Base-by-base conservation (phyloP, 805 yeast species). In the Wickerhamomyces rabaulensis region DNA sequence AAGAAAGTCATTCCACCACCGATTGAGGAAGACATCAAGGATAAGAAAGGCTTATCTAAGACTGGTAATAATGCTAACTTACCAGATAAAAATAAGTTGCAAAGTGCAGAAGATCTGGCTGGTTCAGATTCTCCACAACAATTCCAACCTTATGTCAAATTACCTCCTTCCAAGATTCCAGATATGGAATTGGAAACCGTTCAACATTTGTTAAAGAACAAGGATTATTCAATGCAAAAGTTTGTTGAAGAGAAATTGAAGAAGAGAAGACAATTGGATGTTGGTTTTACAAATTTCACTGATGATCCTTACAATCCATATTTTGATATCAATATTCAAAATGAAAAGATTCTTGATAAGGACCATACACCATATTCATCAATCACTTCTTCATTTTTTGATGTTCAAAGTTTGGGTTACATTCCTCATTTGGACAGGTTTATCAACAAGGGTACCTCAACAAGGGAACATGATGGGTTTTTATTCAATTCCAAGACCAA, bases 121-220 rank as follows among this genome's bases (percentile, higher is more conserved):
- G 57, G 56, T 29, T 42, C 58, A 48, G 57, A 59, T 41, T 38
- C 58, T 27, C 57, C 62, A 44, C 58, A 58, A 52, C 52, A 61
- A 53, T 55, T 60, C 54, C 92, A 87, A 60, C 90, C 95, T 21
- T 87, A 90, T 68, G 95, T 89, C 55, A 84, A 86, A 57, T 65
- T 89, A 36, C 96, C 97, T 3, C 84, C 94, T 35, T 86, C 96
- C 2, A 87, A 89, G 65, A 87, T 92, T 52, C 97, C 98, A 15
- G 97, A 92, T 65, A 76, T 91, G 75, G 95, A 89, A 41, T 71
- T 92, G 50, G 83, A 86, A 21, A 87, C 96, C 6, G 91, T 90
- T 10, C 87, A 86, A 45, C 76, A 80, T 40, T 81, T 89, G 20
- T 67, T 87, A 42, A 73, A 78, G 41, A 91, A 83, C 52, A 88